phyloP scores from a whole-genome alignment of 2,329 filamentous ascomycete species.

The Clarireedia monteithiana region DNA sequence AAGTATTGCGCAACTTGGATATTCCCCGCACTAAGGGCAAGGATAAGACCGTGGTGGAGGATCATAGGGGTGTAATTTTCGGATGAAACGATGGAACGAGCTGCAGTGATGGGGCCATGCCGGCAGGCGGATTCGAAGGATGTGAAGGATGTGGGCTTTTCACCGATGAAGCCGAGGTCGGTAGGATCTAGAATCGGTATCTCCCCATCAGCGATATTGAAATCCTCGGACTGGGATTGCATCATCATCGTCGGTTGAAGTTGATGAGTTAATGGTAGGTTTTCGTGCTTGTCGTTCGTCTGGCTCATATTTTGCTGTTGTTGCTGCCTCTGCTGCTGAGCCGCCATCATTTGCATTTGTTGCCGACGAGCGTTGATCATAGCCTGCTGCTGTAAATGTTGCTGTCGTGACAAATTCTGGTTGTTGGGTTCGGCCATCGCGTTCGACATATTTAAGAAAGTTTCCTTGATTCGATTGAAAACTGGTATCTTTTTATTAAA shows the following conservation, averaged over 20 bases:
- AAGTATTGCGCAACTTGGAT: neutral
- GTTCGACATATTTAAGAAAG: no score
- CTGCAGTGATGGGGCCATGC: neutral
- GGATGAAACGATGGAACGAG: neutral
- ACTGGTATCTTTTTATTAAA: no score
- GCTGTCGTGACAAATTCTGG: neutral
- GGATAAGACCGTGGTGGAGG: neutral
- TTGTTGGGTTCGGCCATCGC: neutral
- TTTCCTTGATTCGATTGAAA: no score
- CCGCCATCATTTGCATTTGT: neutral
- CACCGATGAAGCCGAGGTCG: neutral
- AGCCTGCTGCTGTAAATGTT: neutral
- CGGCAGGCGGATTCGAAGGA: neutral
- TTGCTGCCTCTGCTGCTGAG: neutral
- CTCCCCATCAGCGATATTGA: neutral
- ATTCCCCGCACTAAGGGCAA: neutral
- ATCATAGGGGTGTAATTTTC: neutral
- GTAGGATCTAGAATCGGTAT: neutral
- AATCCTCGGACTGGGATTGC: neutral
- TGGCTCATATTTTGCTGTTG: neutral
- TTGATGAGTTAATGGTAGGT: no score
- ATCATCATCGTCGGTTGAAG: neutral
- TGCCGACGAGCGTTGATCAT: neutral
- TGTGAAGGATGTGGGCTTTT: neutral
- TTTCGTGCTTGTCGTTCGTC: no score